phyloP scores from a whole-genome alignment of 768 basidiomycete species.

The Gautieria morchelliformis region DNA sequence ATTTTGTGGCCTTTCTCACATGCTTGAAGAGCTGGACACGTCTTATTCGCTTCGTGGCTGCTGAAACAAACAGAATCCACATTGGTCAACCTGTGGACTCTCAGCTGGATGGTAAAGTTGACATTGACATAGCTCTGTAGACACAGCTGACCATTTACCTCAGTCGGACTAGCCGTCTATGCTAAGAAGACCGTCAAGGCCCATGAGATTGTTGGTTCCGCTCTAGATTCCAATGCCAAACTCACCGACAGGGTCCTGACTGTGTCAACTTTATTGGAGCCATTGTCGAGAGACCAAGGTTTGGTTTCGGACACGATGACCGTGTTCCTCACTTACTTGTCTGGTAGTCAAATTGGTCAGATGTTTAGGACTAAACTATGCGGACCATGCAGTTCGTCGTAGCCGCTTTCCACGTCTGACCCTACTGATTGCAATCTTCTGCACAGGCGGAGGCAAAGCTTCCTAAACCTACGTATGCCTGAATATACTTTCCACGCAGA shows the following conservation, averaged over 20 bases:
- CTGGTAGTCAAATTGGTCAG: slow-evolving; percentile 62
- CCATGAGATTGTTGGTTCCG: slow-evolving; percentile 62
- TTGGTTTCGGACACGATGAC: neutral
- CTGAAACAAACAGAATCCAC: slow-evolving; percentile 64
- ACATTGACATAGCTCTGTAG: neutral
- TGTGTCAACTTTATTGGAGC: slow-evolving; percentile 60
- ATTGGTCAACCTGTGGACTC: slow-evolving; percentile 69
- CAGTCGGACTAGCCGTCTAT: slow-evolving; percentile 51
- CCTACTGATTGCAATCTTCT: neutral
- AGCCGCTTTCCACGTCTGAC: neutral
- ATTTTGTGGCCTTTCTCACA: neutral
- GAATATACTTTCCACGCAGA: neutral
- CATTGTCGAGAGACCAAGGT: slow-evolving; percentile 35
- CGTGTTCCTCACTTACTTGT: neutral
- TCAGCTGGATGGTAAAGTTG: slow-evolving; percentile 40
- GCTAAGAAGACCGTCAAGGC: slow-evolving; percentile 49
- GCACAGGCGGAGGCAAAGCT: slow-evolving; percentile 59
- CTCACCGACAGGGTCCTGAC: slow-evolving; percentile 57
- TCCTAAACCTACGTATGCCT: slow-evolving; percentile 48
- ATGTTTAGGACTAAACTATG: slow-evolving; percentile 75
- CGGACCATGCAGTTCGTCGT: slow-evolving; percentile 65
- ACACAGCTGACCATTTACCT: neutral
- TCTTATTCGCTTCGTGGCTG: slow-evolving; percentile 73
- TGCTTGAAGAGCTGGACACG: slow-evolving; percentile 58
- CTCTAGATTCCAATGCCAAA: slow-evolving; percentile 55